Evolutionary conservation across 352 stramenopile species (phyloP), one percentile per base, ranked within the genome.

Genomic region (Chrysophaeum taylorii): DNA sequence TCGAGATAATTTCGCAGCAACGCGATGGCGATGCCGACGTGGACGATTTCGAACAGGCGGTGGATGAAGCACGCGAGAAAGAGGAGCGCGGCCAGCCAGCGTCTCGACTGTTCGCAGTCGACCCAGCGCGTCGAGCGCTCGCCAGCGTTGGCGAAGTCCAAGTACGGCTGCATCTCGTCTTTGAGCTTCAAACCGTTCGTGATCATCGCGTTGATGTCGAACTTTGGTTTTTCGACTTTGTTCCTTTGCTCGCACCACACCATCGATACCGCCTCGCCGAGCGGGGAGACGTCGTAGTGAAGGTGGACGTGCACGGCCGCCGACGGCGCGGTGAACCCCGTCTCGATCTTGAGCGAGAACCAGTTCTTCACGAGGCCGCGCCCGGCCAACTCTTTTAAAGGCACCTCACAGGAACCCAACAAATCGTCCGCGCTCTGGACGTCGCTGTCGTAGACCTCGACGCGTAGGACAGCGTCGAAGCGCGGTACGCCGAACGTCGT

Each of bases 371-470:
- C 52, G 4, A 39, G 12, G 5, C 52, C 52, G 52, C 16, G 5
- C 15, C 15, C 7, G 25, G 9, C 39, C 35, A 70, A 42, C 2
- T 54, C 31, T 14, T 16, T 57, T 2, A 70, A 61, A 2, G 21
- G 36, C 4, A 70, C 23, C 27, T 42, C 43, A 4, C 57, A 39
- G 7, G 5, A 33, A 5, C 63, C 63, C 25, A 70, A 15, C 7
- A 42, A 21, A 42, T 70, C 63, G 42, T 70, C 63, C 16, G 23
- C 15, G 36, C 7, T 27, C 63, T 15, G 5, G 4, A 33, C 31
- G 63, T 70, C 63, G 2, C 37, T 1, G 63, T 70, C 63, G 15
- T 42, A 57, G 41, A 70, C 23, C 35, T 42, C 41, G 25, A 70
- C 14, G 63, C 63, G 43, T 2, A 48, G 61, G 35, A 29, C 33